Conservation (phyloP, 202 grass and related monocot genomes). For the Hordeum pubiflorum region DNA sequence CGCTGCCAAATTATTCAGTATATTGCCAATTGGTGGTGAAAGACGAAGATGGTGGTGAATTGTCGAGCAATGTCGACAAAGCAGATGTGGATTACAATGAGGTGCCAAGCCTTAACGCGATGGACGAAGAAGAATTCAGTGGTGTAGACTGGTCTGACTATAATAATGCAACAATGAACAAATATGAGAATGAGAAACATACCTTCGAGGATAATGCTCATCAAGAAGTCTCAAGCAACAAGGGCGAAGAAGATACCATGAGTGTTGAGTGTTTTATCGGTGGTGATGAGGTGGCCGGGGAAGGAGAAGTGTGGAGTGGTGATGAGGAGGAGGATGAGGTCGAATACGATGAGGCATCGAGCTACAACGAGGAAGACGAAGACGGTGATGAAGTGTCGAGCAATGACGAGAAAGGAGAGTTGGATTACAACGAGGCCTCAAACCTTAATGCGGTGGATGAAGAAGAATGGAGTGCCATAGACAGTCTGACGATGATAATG, state of each 20-base stretch:
- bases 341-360: not conserved
- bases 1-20: too few relatives aligned
- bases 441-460: not conserved
- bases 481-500: not conserved
- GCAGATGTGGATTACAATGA: not conserved
- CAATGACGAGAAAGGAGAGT: not conserved
- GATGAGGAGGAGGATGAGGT: not conserved
- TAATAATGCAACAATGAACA: not conserved
- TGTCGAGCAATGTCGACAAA: not conserved
- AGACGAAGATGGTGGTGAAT: not conserved
- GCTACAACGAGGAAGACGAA: not conserved
- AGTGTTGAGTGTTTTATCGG: not conserved
- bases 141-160: not conserved
- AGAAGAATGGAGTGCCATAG: not conserved
- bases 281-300: not conserved
- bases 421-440: not conserved
- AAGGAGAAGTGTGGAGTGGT: not conserved
- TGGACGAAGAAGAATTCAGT: not conserved
- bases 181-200: not conserved
- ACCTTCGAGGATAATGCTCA: not conserved
- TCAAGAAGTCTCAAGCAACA: not conserved
- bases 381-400: not conserved
- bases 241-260: not conserved
- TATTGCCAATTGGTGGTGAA: too few relatives aligned
- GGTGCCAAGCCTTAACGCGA: not conserved